A percentile compares a stretch with the other conserved stretches of the same genome.
Conservation (phyloP, 352 stramenopile species). For the Pythium chondricola region DNA sequence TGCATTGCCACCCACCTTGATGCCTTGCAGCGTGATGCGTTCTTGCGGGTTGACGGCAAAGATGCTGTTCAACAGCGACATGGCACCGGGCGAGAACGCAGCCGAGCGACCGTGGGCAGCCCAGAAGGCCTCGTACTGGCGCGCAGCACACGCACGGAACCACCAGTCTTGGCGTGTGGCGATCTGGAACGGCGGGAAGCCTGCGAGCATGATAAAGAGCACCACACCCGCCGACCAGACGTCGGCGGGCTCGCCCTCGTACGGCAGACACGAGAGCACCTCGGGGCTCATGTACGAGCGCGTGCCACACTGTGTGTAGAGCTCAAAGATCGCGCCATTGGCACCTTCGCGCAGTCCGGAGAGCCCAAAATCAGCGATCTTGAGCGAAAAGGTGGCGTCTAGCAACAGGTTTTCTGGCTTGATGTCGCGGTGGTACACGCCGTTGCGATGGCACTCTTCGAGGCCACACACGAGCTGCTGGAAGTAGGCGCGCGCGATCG, state of each 20-base stretch:
- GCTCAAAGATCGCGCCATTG: conserved; percentile 49
- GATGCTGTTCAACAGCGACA: conserved; percentile 64
- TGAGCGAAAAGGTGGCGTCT: conserved; percentile 79
- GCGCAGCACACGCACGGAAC: conserved; percentile 70
- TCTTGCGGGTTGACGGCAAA: conserved; percentile 66
- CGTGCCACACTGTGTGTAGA: conserved; percentile 88
- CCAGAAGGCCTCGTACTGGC: conserved; percentile 80
- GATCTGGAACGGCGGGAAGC: conserved; percentile 90
- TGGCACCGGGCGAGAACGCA: conserved; percentile 65
- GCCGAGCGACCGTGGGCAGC: conserved; percentile 61
- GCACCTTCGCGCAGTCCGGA: conserved; percentile 79
- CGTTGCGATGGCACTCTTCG: conserved; percentile 71
- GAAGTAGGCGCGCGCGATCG: conserved; percentile 85
- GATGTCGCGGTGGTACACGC: conserved; percentile 91
- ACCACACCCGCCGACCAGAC: conserved; percentile 91
- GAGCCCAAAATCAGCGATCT: conserved; percentile 95
- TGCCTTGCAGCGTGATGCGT: conserved; percentile 71
- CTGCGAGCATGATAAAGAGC: conserved; percentile 91
- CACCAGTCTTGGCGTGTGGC: conserved; percentile 87
- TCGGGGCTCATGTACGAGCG: conserved; percentile 92
- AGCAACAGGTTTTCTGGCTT: conserved; percentile 93
- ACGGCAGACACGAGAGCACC: conserved; percentile 75
- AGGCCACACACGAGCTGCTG: conserved; percentile 78
- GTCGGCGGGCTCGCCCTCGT: conserved; percentile 85
- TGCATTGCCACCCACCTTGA: conserved; percentile 52